Base-by-base conservation (phyloP, 2,329 filamentous ascomycete species). In the Neophaeococcomyces mojaviensis region DNA sequence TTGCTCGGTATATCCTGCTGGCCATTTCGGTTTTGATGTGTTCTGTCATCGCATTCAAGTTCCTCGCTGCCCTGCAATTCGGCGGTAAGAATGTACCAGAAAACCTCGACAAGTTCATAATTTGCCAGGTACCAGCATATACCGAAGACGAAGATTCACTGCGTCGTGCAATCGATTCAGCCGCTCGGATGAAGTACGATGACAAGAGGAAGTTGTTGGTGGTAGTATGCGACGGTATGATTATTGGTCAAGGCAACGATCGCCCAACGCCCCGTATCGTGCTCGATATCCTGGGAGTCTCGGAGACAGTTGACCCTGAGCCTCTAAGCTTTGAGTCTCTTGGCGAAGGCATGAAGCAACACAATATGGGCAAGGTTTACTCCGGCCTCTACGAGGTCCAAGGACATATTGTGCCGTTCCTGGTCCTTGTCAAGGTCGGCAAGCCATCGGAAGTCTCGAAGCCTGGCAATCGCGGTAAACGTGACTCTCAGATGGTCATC, bases 341-440 rank as follows among this genome's bases (percentile, higher is more conserved):
- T 30, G 92, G 92, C 49, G 90, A 97, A 68, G 92, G 92, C 63
- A 79, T 85, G 69, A 95, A 94, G 70, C 92, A 97, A 66, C 92
- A 97, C 73, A 98, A 98, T 67, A 97, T 97, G 90, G 92, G 86
- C 66, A 98, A 98, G 68, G 81, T 96, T 54, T 98, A 98, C 69
- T 96, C 92, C 16, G 92, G 92, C 61, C 74, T 98, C 4, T 98
- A 98, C 64, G 92, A 98, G 68, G 89, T 96, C 5, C 87, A 96
- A 62, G 92, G 92, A 53, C 90, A 98, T 63, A 97, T 98, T 56
- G 92, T 98, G 37, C 92, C 92, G 18, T 98, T 95, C 78, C 65
- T 98, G 64, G 92, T 98, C 43, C 76, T 98, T 37, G 89, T 97
- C 68, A 98, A 98, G 75, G 81, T 97, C 56, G 92, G 92, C 70